Evolutionary conservation across 805 yeast genomes (phyloP), one percentile per base, ranked within the genome.

Genomic region (Candida andamanensis): DNA sequence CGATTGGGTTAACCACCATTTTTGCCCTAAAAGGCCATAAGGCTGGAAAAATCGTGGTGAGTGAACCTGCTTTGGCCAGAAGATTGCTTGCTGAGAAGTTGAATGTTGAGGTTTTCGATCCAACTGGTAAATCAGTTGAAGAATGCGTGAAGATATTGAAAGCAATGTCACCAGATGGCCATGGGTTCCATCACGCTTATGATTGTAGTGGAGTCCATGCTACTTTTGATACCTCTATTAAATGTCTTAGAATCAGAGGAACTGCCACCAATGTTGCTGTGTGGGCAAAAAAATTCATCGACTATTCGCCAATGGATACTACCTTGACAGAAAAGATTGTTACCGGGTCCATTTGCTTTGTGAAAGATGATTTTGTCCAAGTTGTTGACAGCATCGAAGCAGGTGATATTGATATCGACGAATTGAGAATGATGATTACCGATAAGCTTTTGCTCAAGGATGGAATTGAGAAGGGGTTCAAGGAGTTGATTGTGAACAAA

Each of bases 301-400:
- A 58, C 11, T 71, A 67, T 47, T 62, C 62, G 41, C 80, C 80
- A 33, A 76, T 74, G 78, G 67, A 64, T 40, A 52, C 74, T 13
- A 70, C 80, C 4, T 56, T 67, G 43, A 65, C 67, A 33, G 85
- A 79, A 49, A 78, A 74, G 46, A 52, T 52, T 28, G 56, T 73
- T 22, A 66, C 76, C 26, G 85, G 83, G 2, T 75, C 82, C 2
- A 75, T 77, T 63, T 76, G 82, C 37, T 77, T 78, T 48, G 69
- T 71, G 3, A 63, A 67, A 14, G 56, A 56, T 35, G 85, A 78
- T 50, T 77, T 78, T 39, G 69, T 66, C 43, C 73, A 69, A 28
- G 83, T 78, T 3, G 62, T 76, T 14, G 56, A 50, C 0, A 77
- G 80, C 6, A 54, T 78, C 31, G 65, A 60, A 4, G 42, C 54